Base-by-base conservation (phyloP, 805 yeast species). In the Wickerhamomyces subpelliculosus region DNA sequence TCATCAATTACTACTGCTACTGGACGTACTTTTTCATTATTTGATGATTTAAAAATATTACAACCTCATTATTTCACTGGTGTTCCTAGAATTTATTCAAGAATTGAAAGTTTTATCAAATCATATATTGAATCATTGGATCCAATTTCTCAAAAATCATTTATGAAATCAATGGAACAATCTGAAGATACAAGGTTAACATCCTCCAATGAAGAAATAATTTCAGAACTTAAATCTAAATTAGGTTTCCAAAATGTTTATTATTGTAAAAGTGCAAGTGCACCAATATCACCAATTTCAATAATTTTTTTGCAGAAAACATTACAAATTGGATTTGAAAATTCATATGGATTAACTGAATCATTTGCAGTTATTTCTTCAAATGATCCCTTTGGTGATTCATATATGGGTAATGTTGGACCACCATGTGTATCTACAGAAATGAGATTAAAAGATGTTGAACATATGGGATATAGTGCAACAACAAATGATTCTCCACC, bases 291-390 rank as follows among this genome's bases (percentile, higher is more conserved):
- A 32, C 65, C 70, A 13, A 71, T 66, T 35, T 72, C 82, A 3
- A 62, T 76, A 22, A 66, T 62, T 44, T 79, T 76, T 54, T 52
- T 79, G 43, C 72, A 72, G 51, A 72, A 74, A 6, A 58, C 75
- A 0, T 62, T 79, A 32, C 68, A 68, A 30, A 50, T 67, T 25
- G 53, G 64, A 2, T 52, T 74, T 43, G 44, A 60, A 11, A 77
- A 73, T 49, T 80, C 80, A 13, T 75, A 75, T 55, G 84, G 85
- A 4, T 60, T 75, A 43, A 78, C 84, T 6, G 87, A 80, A 55
- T 66, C 80, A 13, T 72, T 78, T 49, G 84, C 82, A 2, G 81
- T 80, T 4, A 51, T 71, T 37, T 57, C 66, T 18, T 45, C 65
- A 10, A 55, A 69, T 10, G 56, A 54, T 33, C 59, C 61, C 7